These are phyloP conservation scores for Neonectria faginata DNA, from an alignment of 2,329 filamentous ascomycete species.

Conservation along the genomic window DNA sequence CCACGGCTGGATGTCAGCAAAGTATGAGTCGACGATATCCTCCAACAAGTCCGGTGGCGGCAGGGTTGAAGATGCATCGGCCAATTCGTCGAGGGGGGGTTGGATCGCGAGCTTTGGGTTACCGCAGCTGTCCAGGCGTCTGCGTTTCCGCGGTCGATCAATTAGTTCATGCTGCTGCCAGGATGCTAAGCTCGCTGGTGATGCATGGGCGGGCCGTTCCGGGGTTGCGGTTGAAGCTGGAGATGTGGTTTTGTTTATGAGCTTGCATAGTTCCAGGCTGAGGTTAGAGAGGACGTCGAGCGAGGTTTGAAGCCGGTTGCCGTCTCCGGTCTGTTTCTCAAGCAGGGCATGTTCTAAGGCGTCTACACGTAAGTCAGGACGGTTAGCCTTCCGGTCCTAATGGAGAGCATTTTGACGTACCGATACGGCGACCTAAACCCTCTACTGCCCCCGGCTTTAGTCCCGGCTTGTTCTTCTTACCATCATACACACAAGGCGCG, in stretches of 20 bases:
- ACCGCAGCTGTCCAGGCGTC: slow-evolving; percentile 37
- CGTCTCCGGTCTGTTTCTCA: slow-evolving; percentile 18
- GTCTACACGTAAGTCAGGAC: slow-evolving; percentile 7
- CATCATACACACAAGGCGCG: slow-evolving; percentile 26
- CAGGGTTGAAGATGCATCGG: slow-evolving; percentile 19
- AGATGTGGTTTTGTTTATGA: slow-evolving; percentile 6
- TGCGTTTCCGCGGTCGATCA: slow-evolving; percentile 30
- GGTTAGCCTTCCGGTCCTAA: neutral
- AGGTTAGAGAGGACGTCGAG: slow-evolving; percentile 18
- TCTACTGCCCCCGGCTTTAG: slow-evolving; percentile 28
- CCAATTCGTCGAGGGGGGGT: slow-evolving; percentile 30
- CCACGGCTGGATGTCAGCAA: slow-evolving; percentile 39
- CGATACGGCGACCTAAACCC: slow-evolving; percentile 20
- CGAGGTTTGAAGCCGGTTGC: slow-evolving; percentile 8
- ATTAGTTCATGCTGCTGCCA: neutral
- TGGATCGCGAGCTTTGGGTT: slow-evolving; percentile 39
- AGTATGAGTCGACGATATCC: slow-evolving; percentile 39
- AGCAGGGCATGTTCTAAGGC: slow-evolving; percentile 14
- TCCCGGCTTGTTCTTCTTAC: slow-evolving; percentile 30
- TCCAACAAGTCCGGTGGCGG: slow-evolving; percentile 36
- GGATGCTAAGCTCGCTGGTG: slow-evolving; percentile 6
- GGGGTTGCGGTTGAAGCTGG: slow-evolving; percentile 11
- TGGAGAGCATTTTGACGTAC: neutral
- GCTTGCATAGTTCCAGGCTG: slow-evolving; percentile 15
- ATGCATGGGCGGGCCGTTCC: neutral